Conservation (phyloP, 129 eudicot genomes). For the Heracleum sosnowskyi region DNA sequence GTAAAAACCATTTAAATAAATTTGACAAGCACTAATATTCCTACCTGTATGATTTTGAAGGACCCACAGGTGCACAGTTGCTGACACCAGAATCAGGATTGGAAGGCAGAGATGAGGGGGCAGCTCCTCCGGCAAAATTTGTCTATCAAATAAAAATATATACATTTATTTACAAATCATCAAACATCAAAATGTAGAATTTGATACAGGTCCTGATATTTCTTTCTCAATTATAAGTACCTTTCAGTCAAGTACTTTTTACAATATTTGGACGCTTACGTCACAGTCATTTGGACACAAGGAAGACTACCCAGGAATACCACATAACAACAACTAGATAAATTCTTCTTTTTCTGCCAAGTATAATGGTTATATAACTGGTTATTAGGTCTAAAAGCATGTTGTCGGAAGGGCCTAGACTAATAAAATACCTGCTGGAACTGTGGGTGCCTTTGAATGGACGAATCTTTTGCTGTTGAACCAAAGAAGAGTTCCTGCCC, state of each 20-base stretch:
- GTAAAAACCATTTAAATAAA: slow-evolving; percentile 4
- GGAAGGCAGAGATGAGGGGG: slow-evolving; percentile 40
- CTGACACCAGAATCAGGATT: slow-evolving; percentile 44
- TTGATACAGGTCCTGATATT: not conserved
- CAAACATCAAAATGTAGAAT: not conserved
- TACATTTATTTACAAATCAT: not conserved
- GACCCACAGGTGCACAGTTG: slow-evolving; percentile 40
- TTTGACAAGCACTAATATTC: not conserved
- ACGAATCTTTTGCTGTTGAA: slow-evolving; percentile 43
- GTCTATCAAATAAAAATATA: slow-evolving; percentile 26
- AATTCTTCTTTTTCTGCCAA: not conserved
- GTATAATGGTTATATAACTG: not conserved
- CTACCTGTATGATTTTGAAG: slow-evolving; percentile 92
- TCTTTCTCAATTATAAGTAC: not conserved
- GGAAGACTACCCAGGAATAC: not conserved
- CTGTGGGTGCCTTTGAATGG: slow-evolving; percentile 40
- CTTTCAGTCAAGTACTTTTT: not conserved
- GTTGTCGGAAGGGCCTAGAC: not conserved
- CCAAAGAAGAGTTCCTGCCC: slow-evolving; percentile 58
- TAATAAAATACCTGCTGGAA: slow-evolving; percentile 50
- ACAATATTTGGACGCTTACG: not conserved
- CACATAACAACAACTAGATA: not conserved
- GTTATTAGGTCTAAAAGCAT: not conserved
- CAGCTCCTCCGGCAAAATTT: slow-evolving; percentile 40
- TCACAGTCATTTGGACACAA: not conserved